Evolutionary conservation across 2,329 filamentous ascomycete genomes (phyloP).

Genomic region (Ceratocystis albifundus): DNA sequence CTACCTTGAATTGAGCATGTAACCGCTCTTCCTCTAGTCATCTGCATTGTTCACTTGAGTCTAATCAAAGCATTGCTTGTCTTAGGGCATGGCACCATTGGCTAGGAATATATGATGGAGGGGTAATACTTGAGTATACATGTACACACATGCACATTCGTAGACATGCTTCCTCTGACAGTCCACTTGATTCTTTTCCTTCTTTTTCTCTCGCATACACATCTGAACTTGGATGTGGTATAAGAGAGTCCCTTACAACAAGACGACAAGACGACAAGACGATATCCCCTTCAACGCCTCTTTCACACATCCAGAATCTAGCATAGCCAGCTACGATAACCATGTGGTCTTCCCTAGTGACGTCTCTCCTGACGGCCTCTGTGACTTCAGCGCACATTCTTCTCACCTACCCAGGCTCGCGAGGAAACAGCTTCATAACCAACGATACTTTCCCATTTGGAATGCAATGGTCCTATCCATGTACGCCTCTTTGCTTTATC

Average conservation of each 20-base stretch:
- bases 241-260: background rate
- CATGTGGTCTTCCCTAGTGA: background rate
- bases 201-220: background rate
- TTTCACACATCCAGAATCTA: background rate
- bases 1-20: background rate
- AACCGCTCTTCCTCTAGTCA: background rate
- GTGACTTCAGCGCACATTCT: slow-evolving; percentile 38
- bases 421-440: slow-evolving; percentile 53
- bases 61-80: background rate
- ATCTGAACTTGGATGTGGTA: background rate
- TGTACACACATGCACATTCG: background rate
- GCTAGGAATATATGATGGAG: background rate
- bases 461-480: slow-evolving; percentile 63
- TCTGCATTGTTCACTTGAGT: background rate
- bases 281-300: background rate
- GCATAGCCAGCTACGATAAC: background rate
- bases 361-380: slow-evolving; percentile 20
- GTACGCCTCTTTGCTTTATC: slow-evolving; percentile 35
- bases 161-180: background rate
- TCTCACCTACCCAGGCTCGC: slow-evolving; percentile 53
- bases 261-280: background rate
- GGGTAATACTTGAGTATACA: background rate
- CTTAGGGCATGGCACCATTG: background rate
- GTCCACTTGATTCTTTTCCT: background rate
- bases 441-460: slow-evolving; percentile 55